phyloP scores from a whole-genome alignment of 1,284 basidiomycete genomes.

The Apiotrichum akiyoshidainum region DNA sequence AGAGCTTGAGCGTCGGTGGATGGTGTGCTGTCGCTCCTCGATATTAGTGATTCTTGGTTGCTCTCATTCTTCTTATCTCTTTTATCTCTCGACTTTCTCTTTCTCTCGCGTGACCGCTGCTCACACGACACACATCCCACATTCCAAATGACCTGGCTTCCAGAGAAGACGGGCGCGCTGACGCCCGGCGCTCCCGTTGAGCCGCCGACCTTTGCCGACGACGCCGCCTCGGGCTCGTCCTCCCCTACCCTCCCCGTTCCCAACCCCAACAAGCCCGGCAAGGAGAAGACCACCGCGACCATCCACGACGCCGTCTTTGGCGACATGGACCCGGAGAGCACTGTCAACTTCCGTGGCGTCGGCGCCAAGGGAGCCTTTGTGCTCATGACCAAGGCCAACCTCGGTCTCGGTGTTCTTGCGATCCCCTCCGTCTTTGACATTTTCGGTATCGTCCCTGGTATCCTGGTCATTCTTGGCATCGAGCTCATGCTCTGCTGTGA shows the following conservation, averaged over 20 bases:
- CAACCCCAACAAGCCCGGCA: neutral
- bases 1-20: neutral
- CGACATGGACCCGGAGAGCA: constrained; percentile 18
- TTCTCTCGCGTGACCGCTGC: neutral
- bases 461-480: constrained; percentile 30
- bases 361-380: constrained; percentile 16
- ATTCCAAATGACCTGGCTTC: neutral
- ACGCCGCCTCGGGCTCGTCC: neutral
- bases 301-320: constrained; percentile 33
- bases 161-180: constrained; percentile 1
- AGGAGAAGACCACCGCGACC: constrained; percentile 1
- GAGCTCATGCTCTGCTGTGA: constrained; percentile 32
- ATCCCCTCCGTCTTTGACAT: constrained; percentile 35
- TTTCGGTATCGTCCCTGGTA: constrained; percentile 36
- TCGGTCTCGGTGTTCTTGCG: constrained; percentile 38
- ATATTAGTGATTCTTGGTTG: no score
- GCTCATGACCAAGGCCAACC: constrained; percentile 33
- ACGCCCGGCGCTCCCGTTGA: neutral
- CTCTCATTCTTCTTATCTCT: neutral
- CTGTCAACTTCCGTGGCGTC: constrained; percentile 30
- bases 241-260: neutral
- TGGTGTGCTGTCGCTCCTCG: neutral
- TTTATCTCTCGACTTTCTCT: neutral
- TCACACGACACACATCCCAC: neutral
- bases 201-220: neutral